Percentiles rank a stretch among this genome's conserved stretches.
phyloP scores from a whole-genome alignment of 2,329 filamentous ascomycete genomes.

The Epichloe coenophiala region DNA sequence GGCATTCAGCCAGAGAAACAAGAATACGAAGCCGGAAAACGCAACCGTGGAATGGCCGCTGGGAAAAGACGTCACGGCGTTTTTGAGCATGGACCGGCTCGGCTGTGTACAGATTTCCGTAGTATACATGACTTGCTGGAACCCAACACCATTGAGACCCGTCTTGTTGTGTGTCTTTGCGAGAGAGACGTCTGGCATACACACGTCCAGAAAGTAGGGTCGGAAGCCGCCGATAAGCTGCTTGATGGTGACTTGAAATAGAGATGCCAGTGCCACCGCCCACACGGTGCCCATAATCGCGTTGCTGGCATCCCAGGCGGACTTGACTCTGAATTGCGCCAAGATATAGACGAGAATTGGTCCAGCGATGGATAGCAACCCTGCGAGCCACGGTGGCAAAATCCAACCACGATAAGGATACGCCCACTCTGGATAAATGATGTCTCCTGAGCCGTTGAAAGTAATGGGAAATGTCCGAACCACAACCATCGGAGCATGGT shows the following conservation, averaged over 20 bases:
- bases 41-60: slow-evolving; percentile 54
- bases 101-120: slow-evolving; percentile 45
- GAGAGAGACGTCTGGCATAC: slow-evolving; percentile 40
- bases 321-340: slow-evolving; percentile 43
- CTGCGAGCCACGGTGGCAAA: slow-evolving; percentile 44
- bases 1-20: slow-evolving; percentile 56
- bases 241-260: slow-evolving; percentile 56
- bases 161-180: slow-evolving; percentile 25
- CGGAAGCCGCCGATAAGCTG: slow-evolving; percentile 51
- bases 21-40: slow-evolving; percentile 49
- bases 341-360: slow-evolving; percentile 43
- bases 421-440: slow-evolving; percentile 50
- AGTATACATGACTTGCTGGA: slow-evolving; percentile 48
- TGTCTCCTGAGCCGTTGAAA: slow-evolving; percentile 41
- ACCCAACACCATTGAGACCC: slow-evolving; percentile 34
- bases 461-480: slow-evolving; percentile 48
- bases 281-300: slow-evolving; percentile 48
- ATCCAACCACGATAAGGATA: slow-evolving; percentile 52
- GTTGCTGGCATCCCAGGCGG: slow-evolving; percentile 48
- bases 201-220: slow-evolving; percentile 52
- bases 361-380: slow-evolving; percentile 40
- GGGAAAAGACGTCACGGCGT: slow-evolving; percentile 51
- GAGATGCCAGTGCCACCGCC: slow-evolving; percentile 41
- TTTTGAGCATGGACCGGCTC: slow-evolving; percentile 40
- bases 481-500: slow-evolving; percentile 38